Evolutionary conservation across 2,329 filamentous ascomycete species (phyloP), one percentile per base, ranked within the genome.

Genomic region (Alternaria hordeiaustralica): DNA sequence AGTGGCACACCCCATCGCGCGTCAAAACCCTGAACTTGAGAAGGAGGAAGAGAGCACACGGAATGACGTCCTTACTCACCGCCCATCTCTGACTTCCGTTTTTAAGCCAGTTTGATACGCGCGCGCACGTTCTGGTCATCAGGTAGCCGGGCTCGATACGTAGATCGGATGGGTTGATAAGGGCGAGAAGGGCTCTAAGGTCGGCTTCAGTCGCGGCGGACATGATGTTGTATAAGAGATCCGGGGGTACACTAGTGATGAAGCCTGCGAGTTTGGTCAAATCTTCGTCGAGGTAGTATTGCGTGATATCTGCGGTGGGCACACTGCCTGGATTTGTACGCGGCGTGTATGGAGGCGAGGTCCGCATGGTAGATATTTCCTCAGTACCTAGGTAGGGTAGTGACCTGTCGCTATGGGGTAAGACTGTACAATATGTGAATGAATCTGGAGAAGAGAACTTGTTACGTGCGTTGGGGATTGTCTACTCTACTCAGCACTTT

Each of bases 231-330:
- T 49, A 21, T 18, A 49, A 3, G 8, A 49, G 49, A 36, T 53
- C 20, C 0, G 49, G 49, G 10, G 49, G 49, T 30, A 44, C 55
- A 11, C 18, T 20, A 5, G 25, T 47, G 26, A 57, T 49, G 55
- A 57, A 57, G 20, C 18, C 43, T 26, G 55, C 55, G n/a, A 57
- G 9, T 13, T 20, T 57, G 18, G 13, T 36, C 9, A 57, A 26
- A 4, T 45, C 26, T 2, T 57, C 26, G n/a, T 30, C 43, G 20
- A 47, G 13, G 12, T 25, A 57, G 43, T 23, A 33, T 49, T 57
- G 55, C 2, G 18, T 10, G 6, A 41, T 36, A 8, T 57, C 25
- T 36, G 43, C 43, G 26, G 43, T 57, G 18, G 55, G 55, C 4
- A 36, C 45, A 3, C 15, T 18, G 11, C 55, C 44, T 25, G 55